Evolutionary conservation across 306 rosid genomes (phyloP), one percentile per base, ranked within the genome.

Genomic region (Malus orientalis): DNA sequence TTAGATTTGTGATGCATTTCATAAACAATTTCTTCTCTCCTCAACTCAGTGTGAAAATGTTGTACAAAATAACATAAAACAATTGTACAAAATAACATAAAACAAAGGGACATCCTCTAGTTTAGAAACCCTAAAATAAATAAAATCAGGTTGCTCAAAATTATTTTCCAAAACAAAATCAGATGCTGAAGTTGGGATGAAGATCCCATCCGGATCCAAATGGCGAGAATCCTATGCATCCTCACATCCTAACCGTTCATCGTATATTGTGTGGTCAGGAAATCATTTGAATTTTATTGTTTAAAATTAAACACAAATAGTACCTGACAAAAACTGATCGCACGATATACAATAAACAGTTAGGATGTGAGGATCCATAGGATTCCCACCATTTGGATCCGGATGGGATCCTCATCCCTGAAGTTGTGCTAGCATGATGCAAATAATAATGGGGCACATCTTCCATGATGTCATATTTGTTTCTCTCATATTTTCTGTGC

Each of bases 401-500:
- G 36, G 36, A 32, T 32, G 36, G 36, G 36, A 32, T 32, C 36
- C 6, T 32, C 36, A 32, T 32, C 36, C 33, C 36, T 32, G 36
- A 69, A 69, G 74, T 51, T 47, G 38, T 2, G 66, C 8, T 27
- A 4, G 20, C n/a, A 49, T 29, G 74, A 29, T 51, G 45, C 18
- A 29, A 55, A 51, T 51, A 60, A 71, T 58, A 25, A 30, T 55
- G 30, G 74, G 25, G 23, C 53, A 27, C 25, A 29, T 75, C 76
- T 36, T 61, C 62, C 54, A 51, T 75, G 84, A 53, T 61, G 73
- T 80, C 80, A 75, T 13, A 51, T 51, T 29, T 11, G 61, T 51
- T 75, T 4, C 33, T 30, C 33, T 30, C 5, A 4, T 4, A 30
- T 30, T 30, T 30, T 30, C 33, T 30, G 6, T 47, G 18, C 42